phyloP scores from a whole-genome alignment of 768 basidiomycete species.

The Boletus edulis region DNA sequence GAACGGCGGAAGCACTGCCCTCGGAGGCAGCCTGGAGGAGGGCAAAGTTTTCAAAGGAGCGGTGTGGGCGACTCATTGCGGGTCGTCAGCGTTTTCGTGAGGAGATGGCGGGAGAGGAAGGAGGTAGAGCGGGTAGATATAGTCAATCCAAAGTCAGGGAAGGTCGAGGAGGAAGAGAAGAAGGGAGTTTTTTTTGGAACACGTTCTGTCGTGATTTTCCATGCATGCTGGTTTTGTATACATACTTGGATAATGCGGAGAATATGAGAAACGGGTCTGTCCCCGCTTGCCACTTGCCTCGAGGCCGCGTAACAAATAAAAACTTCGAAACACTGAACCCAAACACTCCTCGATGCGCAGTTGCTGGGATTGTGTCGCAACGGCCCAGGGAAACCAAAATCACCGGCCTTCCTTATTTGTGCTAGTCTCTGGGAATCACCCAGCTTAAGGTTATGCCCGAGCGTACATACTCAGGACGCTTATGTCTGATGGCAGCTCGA shows the following conservation, averaged over 20 bases:
- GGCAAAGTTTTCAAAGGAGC: conserved; percentile 39
- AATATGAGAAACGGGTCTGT: conserved; percentile 3
- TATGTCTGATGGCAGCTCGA: conserved; percentile 19
- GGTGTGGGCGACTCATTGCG: conserved; percentile 37
- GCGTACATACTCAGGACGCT: conserved; percentile 7
- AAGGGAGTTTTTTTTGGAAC: neutral
- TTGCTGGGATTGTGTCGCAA: neutral
- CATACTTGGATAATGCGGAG: conserved; percentile 30
- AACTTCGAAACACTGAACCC: neutral
- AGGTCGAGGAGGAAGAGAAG: conserved; percentile 6
- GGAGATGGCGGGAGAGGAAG: neutral
- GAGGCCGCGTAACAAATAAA: conserved; percentile 22
- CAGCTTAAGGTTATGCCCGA: conserved; percentile 14
- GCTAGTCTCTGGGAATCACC: conserved; percentile 11
- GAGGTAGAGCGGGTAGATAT: conserved; percentile 19
- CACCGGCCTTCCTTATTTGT: conserved; percentile 11
- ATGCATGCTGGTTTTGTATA: conserved; percentile 18
- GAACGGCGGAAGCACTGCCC: conserved; percentile 55
- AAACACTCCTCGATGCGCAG: conserved; percentile 3
- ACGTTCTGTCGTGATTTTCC: conserved; percentile 21
- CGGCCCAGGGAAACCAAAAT: neutral
- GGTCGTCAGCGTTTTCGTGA: conserved; percentile 34
- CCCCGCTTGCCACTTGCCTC: conserved; percentile 22
- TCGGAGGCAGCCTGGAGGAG: conserved; percentile 55
- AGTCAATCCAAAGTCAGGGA: conserved; percentile 1